These are phyloP conservation scores for Strobilomyces echinocephalus DNA, from an alignment of 768 basidiomycete genomes.

Conservation along the genomic window DNA sequence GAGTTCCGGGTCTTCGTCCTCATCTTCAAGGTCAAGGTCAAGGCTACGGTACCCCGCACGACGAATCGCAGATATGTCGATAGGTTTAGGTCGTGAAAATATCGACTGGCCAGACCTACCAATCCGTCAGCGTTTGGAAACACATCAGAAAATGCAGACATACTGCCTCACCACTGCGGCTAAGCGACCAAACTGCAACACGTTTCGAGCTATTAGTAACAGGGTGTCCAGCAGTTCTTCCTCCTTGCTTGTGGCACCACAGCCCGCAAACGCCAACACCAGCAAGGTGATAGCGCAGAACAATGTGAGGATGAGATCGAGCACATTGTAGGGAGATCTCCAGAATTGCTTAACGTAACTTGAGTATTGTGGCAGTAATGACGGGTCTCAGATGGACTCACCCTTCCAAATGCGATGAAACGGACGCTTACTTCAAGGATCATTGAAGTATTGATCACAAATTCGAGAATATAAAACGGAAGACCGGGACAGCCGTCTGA, in stretches of 20 bases:
- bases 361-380: slow-evolving; percentile 2
- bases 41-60: slow-evolving; percentile 56
- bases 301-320: slow-evolving; percentile 82
- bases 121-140: slow-evolving; percentile 8
- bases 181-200: slow-evolving; percentile 87
- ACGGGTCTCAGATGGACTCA: slow-evolving; percentile 37
- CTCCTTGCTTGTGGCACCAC: slow-evolving; percentile 77
- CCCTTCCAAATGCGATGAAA: slow-evolving; percentile 88
- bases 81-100: slow-evolving; percentile 81
- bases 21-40: slow-evolving; percentile 69
- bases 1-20: slow-evolving; percentile 52
- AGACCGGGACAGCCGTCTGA: slow-evolving; percentile 80
- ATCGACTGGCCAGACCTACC: slow-evolving; percentile 82
- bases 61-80: slow-evolving; percentile 71
- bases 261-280: slow-evolving; percentile 83
- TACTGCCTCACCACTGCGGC: slow-evolving; percentile 94
- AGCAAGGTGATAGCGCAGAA: slow-evolving; percentile 89
- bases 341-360: slow-evolving; percentile 75
- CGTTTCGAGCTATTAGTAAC: slow-evolving; percentile 85
- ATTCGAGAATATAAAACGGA: slow-evolving; percentile 85
- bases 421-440: slow-evolving; percentile 90
- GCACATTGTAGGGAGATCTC: slow-evolving; percentile 87
- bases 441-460: slow-evolving; percentile 88
- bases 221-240: slow-evolving; percentile 94
- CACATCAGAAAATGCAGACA: slow-evolving; percentile 28